These are phyloP conservation scores for Rhodotorula paludigena DNA, from an alignment of 768 basidiomycete genomes.

Conservation along the genomic window DNA sequence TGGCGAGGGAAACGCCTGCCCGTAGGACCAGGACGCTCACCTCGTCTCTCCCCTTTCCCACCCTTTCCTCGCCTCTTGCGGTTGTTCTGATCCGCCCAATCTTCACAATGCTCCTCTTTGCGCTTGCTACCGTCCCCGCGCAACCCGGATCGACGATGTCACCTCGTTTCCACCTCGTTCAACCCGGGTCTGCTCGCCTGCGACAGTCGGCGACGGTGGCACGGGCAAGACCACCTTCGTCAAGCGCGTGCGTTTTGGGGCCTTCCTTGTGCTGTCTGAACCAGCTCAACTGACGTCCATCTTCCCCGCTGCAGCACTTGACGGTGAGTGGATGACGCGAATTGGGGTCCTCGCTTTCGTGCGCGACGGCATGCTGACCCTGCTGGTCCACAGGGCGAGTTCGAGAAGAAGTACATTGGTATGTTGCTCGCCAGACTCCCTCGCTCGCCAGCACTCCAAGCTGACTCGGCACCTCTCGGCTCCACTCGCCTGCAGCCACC, in stretches of 20 bases:
- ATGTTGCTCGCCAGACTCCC: slow-evolving; percentile 6
- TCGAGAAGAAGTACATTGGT: slow-evolving; percentile 80
- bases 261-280: neutral
- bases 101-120: neutral
- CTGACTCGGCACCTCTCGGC: slow-evolving; percentile 22
- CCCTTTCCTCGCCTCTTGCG: neutral
- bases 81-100: neutral
- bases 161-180: slow-evolving; percentile 33
- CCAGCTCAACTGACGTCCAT: neutral
- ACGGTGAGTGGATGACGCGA: slow-evolving; percentile 36
- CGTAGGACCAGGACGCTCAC: slow-evolving; percentile 12
- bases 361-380: slow-evolving; percentile 52
- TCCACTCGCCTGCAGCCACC: slow-evolving; percentile 61
- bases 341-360: slow-evolving; percentile 43
- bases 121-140: slow-evolving; percentile 10
- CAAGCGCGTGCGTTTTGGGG: slow-evolving; percentile 23
- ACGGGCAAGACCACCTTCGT: slow-evolving; percentile 60
- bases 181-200: slow-evolving; percentile 17
- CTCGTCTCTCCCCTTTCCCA: neutral
- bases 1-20: too few relatives aligned
- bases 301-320: slow-evolving; percentile 25
- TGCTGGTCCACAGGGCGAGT: slow-evolving; percentile 64
- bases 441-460: neutral
- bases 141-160: slow-evolving; percentile 24
- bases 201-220: slow-evolving; percentile 85